Conservation (phyloP, 176 grass and related monocot genomes). For the Themeda triandra region DNA sequence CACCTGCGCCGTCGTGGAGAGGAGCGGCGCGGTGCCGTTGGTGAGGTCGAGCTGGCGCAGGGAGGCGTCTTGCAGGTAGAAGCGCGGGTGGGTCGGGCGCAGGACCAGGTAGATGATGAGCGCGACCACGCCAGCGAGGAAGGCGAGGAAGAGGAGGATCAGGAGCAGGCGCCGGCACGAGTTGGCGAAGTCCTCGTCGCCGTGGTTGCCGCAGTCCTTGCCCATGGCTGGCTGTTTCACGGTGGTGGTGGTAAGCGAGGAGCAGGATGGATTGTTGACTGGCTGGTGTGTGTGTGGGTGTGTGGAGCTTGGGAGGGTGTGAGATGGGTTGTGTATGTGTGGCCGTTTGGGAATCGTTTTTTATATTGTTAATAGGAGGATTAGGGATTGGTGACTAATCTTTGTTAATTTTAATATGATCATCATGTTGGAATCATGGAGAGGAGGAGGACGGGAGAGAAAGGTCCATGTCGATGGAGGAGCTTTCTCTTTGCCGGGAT, state of each 20-base stretch:
- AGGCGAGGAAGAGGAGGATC: not conserved
- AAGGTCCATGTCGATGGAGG: no score
- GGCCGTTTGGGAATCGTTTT: no score
- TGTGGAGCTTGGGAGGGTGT: no score
- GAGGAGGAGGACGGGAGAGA: no score
- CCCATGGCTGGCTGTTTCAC: not conserved
- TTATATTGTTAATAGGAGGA: no score
- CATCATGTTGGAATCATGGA: constrained; percentile 22
- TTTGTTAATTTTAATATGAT: not conserved
- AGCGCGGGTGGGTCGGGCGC: constrained; percentile 71
- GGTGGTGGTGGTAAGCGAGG: not conserved
- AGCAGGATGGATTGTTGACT: no score
- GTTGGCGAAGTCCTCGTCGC: constrained; percentile 50
- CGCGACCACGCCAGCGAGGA: constrained; percentile 43
- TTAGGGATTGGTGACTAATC: not conserved
- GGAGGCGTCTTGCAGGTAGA: constrained; percentile 72
- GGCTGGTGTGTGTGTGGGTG: no score
- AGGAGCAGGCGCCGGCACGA: not conserved
- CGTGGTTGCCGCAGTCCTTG: constrained; percentile 65
- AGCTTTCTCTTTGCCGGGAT: no score
- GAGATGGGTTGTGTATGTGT: no score
- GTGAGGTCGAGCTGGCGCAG: constrained; percentile 38
- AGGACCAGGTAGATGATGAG: constrained; percentile 71
- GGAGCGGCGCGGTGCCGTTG: constrained; percentile 17
- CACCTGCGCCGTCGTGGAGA: constrained; percentile 55